A percentile compares a stretch with the other conserved stretches of the same genome.
Conservation (phyloP, 2,329 filamentous ascomycete species). For the Aspergillus japonicus region DNA sequence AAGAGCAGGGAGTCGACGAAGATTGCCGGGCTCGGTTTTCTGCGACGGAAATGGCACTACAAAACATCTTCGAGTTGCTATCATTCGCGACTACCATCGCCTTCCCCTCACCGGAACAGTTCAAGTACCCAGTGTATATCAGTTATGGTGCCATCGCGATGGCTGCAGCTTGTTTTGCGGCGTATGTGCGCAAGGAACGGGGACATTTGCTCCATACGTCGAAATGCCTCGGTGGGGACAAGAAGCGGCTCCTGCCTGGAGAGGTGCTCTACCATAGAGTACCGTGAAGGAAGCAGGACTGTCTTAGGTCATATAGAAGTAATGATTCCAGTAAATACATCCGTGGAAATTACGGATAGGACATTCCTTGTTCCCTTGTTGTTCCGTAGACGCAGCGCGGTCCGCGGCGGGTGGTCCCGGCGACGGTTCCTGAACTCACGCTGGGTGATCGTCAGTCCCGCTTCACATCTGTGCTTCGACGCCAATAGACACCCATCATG, state of each 20-base stretch:
- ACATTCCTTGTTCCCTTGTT: background rate
- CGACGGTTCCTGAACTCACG: background rate
- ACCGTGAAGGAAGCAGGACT: background rate
- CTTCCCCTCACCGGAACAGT: constrained; percentile 63
- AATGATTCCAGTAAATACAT: no score
- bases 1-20: constrained; percentile 52
- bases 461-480: constrained; percentile 16
- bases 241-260: background rate
- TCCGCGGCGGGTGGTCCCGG: background rate
- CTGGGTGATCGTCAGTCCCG: background rate
- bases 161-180: constrained; percentile 48
- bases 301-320: background rate
- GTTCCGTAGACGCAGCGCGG: background rate
- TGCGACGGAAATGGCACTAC: constrained; percentile 63
- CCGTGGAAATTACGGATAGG: no score
- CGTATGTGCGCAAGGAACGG: constrained; percentile 57
- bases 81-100: constrained; percentile 66
- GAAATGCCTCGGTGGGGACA: constrained; percentile 18
- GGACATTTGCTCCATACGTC: constrained; percentile 59
- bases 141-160: constrained; percentile 46
- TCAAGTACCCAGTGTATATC: constrained; percentile 62
- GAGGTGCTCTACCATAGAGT: background rate
- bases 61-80: constrained; percentile 68
- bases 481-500: background rate
- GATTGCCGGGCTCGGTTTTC: constrained; percentile 67